Base-by-base conservation (phyloP, 2,329 filamentous ascomycete genomes). In the Fusarium redolens region DNA sequence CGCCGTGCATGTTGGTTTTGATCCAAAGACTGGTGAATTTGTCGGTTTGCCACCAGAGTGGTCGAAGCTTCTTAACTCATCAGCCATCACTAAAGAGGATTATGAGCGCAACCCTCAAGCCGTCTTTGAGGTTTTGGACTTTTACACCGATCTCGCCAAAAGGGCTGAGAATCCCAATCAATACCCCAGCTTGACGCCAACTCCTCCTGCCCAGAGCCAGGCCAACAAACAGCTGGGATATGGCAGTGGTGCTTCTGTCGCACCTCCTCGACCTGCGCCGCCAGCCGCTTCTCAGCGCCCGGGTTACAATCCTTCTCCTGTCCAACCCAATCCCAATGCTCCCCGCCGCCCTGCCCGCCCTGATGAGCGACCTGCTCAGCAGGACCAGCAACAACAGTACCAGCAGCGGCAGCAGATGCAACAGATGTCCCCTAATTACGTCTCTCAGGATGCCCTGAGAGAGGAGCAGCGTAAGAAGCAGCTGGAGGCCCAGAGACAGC, bases 11-110 rank as follows among this genome's bases (percentile, higher is more conserved):
- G 96, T 99, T 74, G 96, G 96, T 68, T 99, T 98, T 80, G 96
- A 99, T 81, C 95, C 96, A 31, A 92, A 95, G 77, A 97, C 94
- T 5, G 96, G 96, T 72, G 95, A 96, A 75, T 99, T 99, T 78
- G 94, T 97, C 52, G 96, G 96, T 43, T 83, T 99, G 75, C 96
- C 96, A 3, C 92, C 94, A 9, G 96, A 99, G 85, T 99, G 96
- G 96, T 96, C 97, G 79, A 97, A 97, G 83, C 88, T 99, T 57
- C 88, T 99, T 75, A 98, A 96, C 79, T 95, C 95, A 13, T 98
- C 96, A 5, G 96, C 96, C 65, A 96, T 99, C 79, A 98, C 96
- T 67, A 97, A 98, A 83, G 96, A 99, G 79, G 96, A 99, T 81
- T 98, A 98, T 83, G 94, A 97, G 83, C 95, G 96, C 79, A 98